Base-by-base conservation (phyloP, 495 filamentous ascomycete species). In the Friedmanniomyces simplex region DNA sequence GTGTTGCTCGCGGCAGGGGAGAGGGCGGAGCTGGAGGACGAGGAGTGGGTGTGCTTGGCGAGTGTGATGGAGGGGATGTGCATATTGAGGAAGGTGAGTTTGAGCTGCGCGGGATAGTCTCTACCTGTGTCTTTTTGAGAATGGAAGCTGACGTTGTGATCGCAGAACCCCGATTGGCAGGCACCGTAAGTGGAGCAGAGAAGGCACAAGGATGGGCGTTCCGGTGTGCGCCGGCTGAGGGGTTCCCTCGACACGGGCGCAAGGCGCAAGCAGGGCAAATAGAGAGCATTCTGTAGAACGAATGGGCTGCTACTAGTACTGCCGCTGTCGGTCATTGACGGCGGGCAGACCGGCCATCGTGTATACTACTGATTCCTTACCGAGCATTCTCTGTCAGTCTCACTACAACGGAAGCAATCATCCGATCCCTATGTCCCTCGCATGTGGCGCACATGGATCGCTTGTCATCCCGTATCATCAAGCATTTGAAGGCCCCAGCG, bases 11-110 rank as follows among this genome's bases (percentile, higher is more conserved):
- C 88, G 10, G 82, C 96, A 69, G 94, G 93, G 14, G 93, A 99
- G 77, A 77, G 93, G 65, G 93, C 93, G 42, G 93, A 99, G 76
- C 72, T 99, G 50, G 93, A 99, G 71, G 94, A 97, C 67, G 93
- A 99, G 75, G 82, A 97, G 72, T 99, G 97, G 65, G 83, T 96
- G 54, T 86, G 85, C 71, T 75, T 96, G 62, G 91, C 83, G 63
- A 91, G 81, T 76, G 95, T 82, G 47, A 76, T 99, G 42, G 93
- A 99, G 76, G 94, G 94, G 16, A 75, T 99, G 62, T 90, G 96
- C 26, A 96, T 99, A 67, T 76, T 99, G 71, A 85, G 86, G 78
- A 96, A 96, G 87, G 93, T 96, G 81, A 72, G 73, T 59, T 16
- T 37, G 1, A 30, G 41, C n/a, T 20, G 34, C 34, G 34, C 34